Conservation (phyloP, 1,284 basidiomycete species). For the Malassezia arunalokei region DNA sequence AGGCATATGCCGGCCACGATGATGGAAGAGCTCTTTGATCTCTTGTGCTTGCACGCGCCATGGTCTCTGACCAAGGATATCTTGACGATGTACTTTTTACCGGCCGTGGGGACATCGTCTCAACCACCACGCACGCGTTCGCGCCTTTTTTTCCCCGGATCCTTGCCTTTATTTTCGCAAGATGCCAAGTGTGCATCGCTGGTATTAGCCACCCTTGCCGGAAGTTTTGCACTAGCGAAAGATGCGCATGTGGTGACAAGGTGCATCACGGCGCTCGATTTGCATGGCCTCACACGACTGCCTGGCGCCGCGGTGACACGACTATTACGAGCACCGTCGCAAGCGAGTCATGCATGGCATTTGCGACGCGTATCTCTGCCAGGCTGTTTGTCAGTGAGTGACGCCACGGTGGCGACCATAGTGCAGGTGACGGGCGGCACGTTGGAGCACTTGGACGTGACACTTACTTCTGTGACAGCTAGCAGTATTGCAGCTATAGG, state of each 20-base stretch:
- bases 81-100: conserved; percentile 6
- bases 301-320: conserved; percentile 3
- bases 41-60: conserved; percentile 8
- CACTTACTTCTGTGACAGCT: conserved; percentile 6
- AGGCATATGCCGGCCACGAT: conserved; percentile 4
- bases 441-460: conserved; percentile 10
- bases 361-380: conserved; percentile 7
- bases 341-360: conserved; percentile 1
- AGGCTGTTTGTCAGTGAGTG: conserved; percentile 10
- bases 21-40: conserved; percentile 1
- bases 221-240: neutral
- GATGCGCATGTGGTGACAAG: neutral
- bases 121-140: conserved; percentile 1
- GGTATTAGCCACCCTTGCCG: conserved; percentile 7
- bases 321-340: conserved; percentile 4
- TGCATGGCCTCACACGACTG: conserved; percentile 14
- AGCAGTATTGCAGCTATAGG: neutral
- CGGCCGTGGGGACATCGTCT: neutral
- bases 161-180: conserved; percentile 15
- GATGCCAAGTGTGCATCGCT: conserved; percentile 12
- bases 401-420: neutral
- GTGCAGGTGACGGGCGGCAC: neutral
- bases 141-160: conserved; percentile 14
- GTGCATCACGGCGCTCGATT: neutral
- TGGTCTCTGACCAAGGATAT: conserved; percentile 10